Conservation (phyloP, 169 alveolate genomes). For the Eimeria tenella region DNA sequence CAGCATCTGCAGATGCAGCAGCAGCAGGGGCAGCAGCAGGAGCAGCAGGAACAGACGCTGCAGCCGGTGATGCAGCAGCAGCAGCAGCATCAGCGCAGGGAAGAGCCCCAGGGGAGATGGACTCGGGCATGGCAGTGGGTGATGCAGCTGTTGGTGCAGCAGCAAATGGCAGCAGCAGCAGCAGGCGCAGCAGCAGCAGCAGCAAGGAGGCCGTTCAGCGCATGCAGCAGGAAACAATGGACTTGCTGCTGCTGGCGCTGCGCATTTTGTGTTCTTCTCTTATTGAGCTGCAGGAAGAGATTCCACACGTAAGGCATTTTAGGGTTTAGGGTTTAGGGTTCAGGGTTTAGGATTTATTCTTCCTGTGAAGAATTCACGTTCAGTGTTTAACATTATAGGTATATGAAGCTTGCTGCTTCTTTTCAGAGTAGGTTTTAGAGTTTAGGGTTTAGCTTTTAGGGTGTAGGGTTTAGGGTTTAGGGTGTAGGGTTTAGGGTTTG, state of each 20-base stretch:
- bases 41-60: neutral
- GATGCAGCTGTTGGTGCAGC: neutral
- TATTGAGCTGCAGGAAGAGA: constrained; percentile 32
- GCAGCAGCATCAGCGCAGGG: neutral
- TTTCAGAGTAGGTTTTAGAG: neutral
- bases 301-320: constrained; percentile 11
- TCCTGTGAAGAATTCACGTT: neutral
- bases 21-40: neutral
- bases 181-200: constrained; percentile 60
- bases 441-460: neutral
- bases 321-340: constrained; percentile 23
- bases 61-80: constrained; percentile 3
- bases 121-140: neutral
- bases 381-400: neutral
- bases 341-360: neutral
- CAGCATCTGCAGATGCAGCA: neutral
- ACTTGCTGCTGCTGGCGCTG: constrained; percentile 46
- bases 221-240: constrained; percentile 57
- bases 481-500: neutral
- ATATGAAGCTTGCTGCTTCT: neutral
- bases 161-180: constrained; percentile 37
- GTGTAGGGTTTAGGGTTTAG: neutral
- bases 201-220: constrained; percentile 17
- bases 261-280: constrained; percentile 51
- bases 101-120: neutral